Base-by-base conservation (phyloP, 1,139 yeast genomes). In the Candida sanyaensis region DNA sequence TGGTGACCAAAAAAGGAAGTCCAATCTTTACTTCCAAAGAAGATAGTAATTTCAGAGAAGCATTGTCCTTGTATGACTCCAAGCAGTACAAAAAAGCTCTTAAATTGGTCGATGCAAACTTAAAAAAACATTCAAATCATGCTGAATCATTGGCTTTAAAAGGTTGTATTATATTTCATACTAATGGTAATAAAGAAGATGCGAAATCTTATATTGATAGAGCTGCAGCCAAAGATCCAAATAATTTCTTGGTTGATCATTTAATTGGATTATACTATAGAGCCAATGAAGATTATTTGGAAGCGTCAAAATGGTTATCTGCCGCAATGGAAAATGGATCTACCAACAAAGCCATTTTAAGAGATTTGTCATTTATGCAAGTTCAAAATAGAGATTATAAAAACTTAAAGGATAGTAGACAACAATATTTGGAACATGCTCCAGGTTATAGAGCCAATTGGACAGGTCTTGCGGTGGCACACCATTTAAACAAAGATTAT, bases 371-470 rank as follows among this genome's bases (percentile, higher is more conserved):
- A 8, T 76, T 86, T 43, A 76, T 90, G 68, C 95, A 92, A 61
- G 73, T 88, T 32, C 98, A 93, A 59, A 75, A 77, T 51, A 82
- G 97, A 52, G 93, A 89, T 61, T 90, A 74, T 63, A 81, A 79
- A 56, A 77, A 78, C 33, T 77, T 88, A 55, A 76, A 79, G 6
- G 78, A 70, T 13, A 78, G 93, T 2, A 80, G 98, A 59, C 83
- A 81, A 52, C 77, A 77, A 42, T 83, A 84, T 60, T 76, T 95
- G 65, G 89, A 87, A 57, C 79, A 80, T 38, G 88, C 83, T 57
- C 86, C 96, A 10, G 96, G 96, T 0, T 86, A 82, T 62, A 80
- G 97, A 55, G 93, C 95, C 55, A 87, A 90, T 61, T 95, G 98
- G 97, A 88, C 96, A 2, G 86, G 88, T 0, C 75, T 88, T 47